Evolutionary conservation across 345 rosid species (phyloP).

Genomic region (Garcia nutans): DNA sequence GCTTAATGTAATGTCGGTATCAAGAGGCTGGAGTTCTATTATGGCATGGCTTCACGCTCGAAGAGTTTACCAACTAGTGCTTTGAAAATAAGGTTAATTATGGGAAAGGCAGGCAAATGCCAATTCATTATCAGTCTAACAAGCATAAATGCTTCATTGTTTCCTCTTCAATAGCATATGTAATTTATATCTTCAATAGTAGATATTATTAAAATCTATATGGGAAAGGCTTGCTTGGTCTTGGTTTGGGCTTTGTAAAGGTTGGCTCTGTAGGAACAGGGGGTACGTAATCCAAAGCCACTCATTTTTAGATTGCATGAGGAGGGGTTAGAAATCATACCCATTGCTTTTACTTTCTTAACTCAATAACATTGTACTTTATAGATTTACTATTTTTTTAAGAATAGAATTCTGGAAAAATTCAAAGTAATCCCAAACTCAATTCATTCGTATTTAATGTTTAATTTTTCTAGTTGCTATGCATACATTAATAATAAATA

Average conservation of each 20-base stretch:
- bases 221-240: constrained; percentile 60
- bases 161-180: constrained; percentile 57
- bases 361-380: too few relatives aligned
- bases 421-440: too few relatives aligned
- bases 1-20: constrained; percentile 43
- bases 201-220: too few relatives aligned
- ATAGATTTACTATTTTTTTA: too few relatives aligned
- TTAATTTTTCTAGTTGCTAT: too few relatives aligned
- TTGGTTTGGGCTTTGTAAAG: constrained; percentile 96
- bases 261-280: constrained; percentile 99
- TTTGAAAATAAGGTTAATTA: constrained; percentile 44
- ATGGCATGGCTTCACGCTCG: constrained; percentile 54
- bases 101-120: constrained; percentile 67
- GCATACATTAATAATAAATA: too few relatives aligned
- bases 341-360: neutral
- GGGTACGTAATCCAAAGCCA: constrained; percentile 90
- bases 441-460: too few relatives aligned
- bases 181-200: neutral
- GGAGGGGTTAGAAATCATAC: constrained; percentile 58
- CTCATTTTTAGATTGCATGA: constrained; percentile 80
- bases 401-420: too few relatives aligned
- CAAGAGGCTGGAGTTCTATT: constrained; percentile 63
- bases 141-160: constrained; percentile 49
- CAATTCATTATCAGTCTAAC: constrained; percentile 52
- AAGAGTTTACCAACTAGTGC: constrained; percentile 53